Evolutionary conservation across 176 grass and related monocot genomes (phyloP).

Genomic region (Oryza coarctata): DNA sequence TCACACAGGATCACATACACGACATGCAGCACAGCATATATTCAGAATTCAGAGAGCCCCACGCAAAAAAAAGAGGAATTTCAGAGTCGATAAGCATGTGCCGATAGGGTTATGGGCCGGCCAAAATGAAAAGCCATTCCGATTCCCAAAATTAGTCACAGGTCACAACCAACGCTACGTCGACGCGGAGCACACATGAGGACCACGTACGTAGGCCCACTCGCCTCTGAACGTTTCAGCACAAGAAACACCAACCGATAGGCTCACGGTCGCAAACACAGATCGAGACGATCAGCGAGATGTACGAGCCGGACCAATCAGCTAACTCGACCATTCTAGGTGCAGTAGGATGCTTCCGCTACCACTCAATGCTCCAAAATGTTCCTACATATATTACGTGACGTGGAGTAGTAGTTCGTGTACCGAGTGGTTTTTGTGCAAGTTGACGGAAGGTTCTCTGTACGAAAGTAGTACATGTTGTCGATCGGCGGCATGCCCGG

Average conservation of each 20-base stretch:
- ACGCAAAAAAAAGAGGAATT: not conserved
- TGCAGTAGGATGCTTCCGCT: too few species aligned
- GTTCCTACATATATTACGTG: not conserved
- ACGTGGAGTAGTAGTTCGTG: not conserved
- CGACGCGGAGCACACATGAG: not conserved
- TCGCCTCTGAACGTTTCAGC: conserved; percentile 3
- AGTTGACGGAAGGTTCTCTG: not conserved
- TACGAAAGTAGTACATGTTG: not conserved
- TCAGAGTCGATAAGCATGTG: not conserved
- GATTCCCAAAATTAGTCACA: not conserved
- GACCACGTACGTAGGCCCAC: not conserved
- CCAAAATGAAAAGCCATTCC: not conserved
- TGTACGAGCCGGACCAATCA: not conserved
- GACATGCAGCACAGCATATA: not conserved
- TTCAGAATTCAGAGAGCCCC: not conserved
- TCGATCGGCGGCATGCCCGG: not conserved
- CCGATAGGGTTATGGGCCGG: not conserved
- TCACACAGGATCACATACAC: too few species aligned
- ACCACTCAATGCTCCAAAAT: too few species aligned
- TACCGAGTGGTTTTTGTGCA: not conserved
- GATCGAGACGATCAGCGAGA: not conserved
- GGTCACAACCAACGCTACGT: not conserved
- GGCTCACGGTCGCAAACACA: not conserved
- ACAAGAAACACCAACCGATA: not conserved
- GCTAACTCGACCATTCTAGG: not conserved